phyloP scores from a whole-genome alignment of 108 stramenopile genomes.

The Cylindrotheca fusiformis region DNA sequence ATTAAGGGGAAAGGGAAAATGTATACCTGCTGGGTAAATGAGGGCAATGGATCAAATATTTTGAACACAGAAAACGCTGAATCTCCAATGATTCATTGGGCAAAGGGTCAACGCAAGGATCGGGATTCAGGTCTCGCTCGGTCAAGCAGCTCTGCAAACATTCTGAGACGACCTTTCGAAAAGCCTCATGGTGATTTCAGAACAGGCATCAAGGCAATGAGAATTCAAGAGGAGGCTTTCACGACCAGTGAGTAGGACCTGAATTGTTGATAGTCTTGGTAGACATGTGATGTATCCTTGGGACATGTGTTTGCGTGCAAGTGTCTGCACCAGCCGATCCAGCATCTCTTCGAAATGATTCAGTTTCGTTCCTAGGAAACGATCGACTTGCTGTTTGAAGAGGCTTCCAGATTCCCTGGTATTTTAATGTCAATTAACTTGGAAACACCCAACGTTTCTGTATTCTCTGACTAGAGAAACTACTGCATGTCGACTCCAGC shows the following conservation, averaged over 20 bases:
- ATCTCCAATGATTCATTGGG: background rate
- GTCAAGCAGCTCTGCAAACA: background rate
- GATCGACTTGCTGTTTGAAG: too few species aligned
- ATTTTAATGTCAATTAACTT: too few species aligned
- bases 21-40: slow-evolving; percentile 13
- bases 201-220: background rate
- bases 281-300: too few species aligned
- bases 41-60: background rate
- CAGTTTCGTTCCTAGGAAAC: too few species aligned
- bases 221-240: background rate
- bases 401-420: too few species aligned
- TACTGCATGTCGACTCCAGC: background rate
- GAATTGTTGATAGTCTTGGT: too few species aligned
- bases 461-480: too few species aligned
- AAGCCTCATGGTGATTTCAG: background rate
- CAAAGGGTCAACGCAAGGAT: background rate
- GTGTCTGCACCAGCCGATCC: too few species aligned
- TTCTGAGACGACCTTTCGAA: background rate
- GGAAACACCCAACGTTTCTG: too few species aligned
- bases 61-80: background rate
- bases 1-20: slow-evolving; percentile 43
- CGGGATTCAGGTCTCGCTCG: background rate
- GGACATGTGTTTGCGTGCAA: too few species aligned
- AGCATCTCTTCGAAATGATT: too few species aligned
- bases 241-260: too few species aligned